These are phyloP conservation scores for Tausonia pullulans DNA, from an alignment of 1,284 basidiomycete genomes.

Conservation along the genomic window DNA sequence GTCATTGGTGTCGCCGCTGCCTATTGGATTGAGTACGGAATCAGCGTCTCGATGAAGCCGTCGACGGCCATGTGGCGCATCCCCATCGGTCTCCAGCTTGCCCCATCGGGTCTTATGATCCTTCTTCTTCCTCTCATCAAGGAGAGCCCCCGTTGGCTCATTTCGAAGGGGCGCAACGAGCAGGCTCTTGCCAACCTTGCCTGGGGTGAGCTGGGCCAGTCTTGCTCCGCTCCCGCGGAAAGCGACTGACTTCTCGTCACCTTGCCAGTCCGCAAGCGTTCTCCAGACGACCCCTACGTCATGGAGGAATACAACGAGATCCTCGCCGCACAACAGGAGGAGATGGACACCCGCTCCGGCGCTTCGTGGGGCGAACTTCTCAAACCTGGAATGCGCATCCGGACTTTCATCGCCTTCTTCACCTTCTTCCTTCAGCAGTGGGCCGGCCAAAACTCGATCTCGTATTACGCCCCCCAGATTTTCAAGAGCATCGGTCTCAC, in stretches of 20 bases:
- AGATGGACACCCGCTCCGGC: constrained; percentile 29
- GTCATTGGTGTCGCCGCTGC: constrained; percentile 31
- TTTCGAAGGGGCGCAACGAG: constrained; percentile 44
- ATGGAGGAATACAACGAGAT: constrained; percentile 45
- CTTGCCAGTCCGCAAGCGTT: constrained; percentile 42
- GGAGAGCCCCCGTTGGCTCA: constrained; percentile 26
- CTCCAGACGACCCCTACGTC: constrained; percentile 41
- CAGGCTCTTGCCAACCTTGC: constrained; percentile 41
- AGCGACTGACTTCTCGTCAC: no score
- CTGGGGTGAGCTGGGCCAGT: constrained; percentile 32
- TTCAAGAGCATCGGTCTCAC: constrained; percentile 46
- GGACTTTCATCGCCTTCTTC: constrained; percentile 53
- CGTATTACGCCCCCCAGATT: constrained; percentile 53
- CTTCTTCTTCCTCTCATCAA: constrained; percentile 57
- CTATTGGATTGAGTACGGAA: constrained; percentile 19
- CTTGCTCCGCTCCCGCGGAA: no score
- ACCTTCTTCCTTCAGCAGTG: constrained; percentile 50
- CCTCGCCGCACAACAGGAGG: constrained; percentile 42
- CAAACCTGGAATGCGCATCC: constrained; percentile 58
- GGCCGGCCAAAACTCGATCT: constrained; percentile 50
- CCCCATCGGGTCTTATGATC: constrained; percentile 50
- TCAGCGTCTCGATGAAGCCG: constrained; percentile 18
- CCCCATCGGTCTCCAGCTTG: constrained; percentile 28
- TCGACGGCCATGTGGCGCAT: constrained; percentile 41
- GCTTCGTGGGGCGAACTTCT: constrained; percentile 50